Evolutionary conservation across 2,329 filamentous ascomycete genomes (phyloP), one percentile per base, ranked within the genome.

Genomic region (Verticillium klebahnii): DNA sequence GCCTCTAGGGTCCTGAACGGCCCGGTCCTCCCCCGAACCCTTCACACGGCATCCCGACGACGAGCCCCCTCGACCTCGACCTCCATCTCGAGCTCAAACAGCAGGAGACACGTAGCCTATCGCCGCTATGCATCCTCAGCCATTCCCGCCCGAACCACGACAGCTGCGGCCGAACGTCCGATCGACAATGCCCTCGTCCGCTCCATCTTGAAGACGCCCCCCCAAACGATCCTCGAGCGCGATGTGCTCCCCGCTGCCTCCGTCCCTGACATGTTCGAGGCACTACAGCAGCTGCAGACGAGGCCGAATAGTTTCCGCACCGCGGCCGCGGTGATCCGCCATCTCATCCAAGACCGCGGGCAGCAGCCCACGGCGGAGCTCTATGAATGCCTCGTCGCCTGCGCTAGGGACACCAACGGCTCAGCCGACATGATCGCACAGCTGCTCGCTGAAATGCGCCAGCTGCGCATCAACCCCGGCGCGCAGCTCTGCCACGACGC

Each of bases 311-410:
- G 75, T 9, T 79, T 77, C 60, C 57, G 69, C 14, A 67, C 74
- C 36, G 75, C 81, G 12, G 70, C 76, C 2, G 71, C 72, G 1
- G 65, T 89, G 8, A 83, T 89, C 15, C 79, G 82, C 56, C 82
- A 86, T 62, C 76, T 93, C 34, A 73, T 93, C 14, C 74, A 74
- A 52, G 75, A 80, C n/a, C 79, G 86, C 17, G 72, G 77, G 1
- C 82, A 88, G 68, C 71, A 73, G 58, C 85, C 86, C 2, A 85
- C 84, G 67, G 69, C 80, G 2, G 77, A 82, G 60, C 76, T 92
- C 58, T 97, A 95, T 73, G 87, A 91, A 67, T 87, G 89, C 15
- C 76, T 96, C 59, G 87, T 96, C 68, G 81, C 88, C 63, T 86
- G 88, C 56, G 93, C 96, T 75, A 80, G 85, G 34, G 83, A 88